Base-by-base conservation (phyloP, 2,329 filamentous ascomycete species). In the Fusarium annulatum region DNA sequence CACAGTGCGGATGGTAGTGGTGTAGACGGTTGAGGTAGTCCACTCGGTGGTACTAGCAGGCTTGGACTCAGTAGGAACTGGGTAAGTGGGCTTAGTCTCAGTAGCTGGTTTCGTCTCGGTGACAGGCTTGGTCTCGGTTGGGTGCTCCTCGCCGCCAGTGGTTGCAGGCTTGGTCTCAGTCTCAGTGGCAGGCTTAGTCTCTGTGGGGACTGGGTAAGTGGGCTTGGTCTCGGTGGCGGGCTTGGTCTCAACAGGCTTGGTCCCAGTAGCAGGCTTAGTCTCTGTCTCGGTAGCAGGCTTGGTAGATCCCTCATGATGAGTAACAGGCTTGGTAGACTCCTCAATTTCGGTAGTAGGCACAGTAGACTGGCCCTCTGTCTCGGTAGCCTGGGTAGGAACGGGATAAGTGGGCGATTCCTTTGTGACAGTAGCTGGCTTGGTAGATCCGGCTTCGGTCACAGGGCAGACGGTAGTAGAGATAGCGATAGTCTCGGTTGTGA, bases 391-490 rank as follows among this genome's bases (percentile, higher is more conserved):
- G 11, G 64, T 60, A 15, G 64, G 30, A 19, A 51, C 39, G 9
- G 59, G 53, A 11, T 63, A 57, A 5, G 59, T 64, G 14, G 53
- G 49, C 2, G 51, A 34, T 16, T 48, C 59, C 21, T 72, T 53
- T 0, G 69, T 62, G 41, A 42, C 34, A 18, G 68, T 67, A 7
- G 36, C 68, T 14, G 67, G 64, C 39, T 52, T 63, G 26, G 63
- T 71, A 12, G 43, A 33, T 16, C 46, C 39, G 1, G 48, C 55
- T 23, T 72, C 68, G 4, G 75, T 76, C 6, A 77, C 75, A 14
- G 75, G 75, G 49, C 75, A 77, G 36, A 77, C 26, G 0, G 75
- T 77, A 23, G 75, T 77, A 4, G 68, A 77, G 57, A 77, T 59
- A 10, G 75, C 75, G 11, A 77, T 67, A 23, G 75, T 77, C 67